phyloP scores from a whole-genome alignment of 2,329 filamentous ascomycete genomes.

The Talaromyces sp. region DNA sequence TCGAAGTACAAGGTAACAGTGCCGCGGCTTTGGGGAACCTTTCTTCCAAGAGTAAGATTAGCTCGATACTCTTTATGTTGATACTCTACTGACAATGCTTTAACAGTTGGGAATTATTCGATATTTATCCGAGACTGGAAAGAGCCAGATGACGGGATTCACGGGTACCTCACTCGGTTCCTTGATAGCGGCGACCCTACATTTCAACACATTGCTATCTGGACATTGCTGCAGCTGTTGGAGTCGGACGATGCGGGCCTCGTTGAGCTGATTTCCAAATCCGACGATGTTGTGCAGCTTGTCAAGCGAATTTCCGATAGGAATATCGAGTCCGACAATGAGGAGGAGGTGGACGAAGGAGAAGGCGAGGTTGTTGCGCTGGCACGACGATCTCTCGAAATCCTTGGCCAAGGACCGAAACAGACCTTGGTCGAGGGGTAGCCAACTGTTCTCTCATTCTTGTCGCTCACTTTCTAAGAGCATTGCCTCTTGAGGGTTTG shows the following conservation, averaged over 20 bases:
- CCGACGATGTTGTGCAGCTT: conserved; percentile 85
- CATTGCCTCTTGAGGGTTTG: not conserved
- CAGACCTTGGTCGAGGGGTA: conserved; percentile 69
- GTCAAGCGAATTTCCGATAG: conserved; percentile 87
- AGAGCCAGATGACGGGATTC: conserved; percentile 87
- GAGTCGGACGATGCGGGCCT: conserved; percentile 90
- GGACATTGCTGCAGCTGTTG: conserved; percentile 90
- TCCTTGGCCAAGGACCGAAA: conserved; percentile 73
- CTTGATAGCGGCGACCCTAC: conserved; percentile 90
- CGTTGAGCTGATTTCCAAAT: conserved; percentile 82
- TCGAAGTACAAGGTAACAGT: conserved; percentile 97
- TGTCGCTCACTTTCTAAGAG: not conserved
- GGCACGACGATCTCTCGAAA: conserved; percentile 81
- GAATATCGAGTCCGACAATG: conserved; percentile 79
- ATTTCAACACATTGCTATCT: conserved; percentile 98
- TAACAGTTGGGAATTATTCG: conserved; percentile 83
- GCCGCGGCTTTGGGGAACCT: conserved; percentile 92
- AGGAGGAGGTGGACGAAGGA: conserved; percentile 80
- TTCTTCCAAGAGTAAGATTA: conserved; percentile 76
- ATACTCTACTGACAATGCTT: conserved; percentile 21
- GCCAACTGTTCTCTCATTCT: not conserved
- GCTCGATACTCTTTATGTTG: not conserved
- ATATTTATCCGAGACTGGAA: conserved; percentile 95
- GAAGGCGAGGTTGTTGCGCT: conserved; percentile 90
- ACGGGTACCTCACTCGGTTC: conserved; percentile 91